phyloP scores from a whole-genome alignment of 2,329 filamentous ascomycete species.

The Zarea fungicola region DNA sequence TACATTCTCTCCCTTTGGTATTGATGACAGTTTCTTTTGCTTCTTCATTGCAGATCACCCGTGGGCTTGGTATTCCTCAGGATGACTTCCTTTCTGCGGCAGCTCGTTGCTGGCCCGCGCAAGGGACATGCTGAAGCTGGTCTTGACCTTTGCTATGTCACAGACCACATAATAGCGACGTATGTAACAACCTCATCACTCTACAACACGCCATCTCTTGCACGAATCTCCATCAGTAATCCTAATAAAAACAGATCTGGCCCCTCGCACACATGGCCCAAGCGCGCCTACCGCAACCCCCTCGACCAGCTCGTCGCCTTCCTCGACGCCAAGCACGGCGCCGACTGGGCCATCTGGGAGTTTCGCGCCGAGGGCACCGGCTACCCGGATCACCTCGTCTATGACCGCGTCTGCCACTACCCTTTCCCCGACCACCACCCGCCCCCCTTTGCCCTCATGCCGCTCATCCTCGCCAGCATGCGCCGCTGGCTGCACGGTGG shows the following conservation, averaged over 20 bases:
- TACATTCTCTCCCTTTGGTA: too few species aligned
- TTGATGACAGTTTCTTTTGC: too few species aligned
- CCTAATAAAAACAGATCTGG: slow-evolving; percentile 63
- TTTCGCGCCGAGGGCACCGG: slow-evolving; percentile 95
- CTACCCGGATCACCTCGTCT: slow-evolving; percentile 86
- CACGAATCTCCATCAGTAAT: too few species aligned
- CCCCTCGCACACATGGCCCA: slow-evolving; percentile 81
- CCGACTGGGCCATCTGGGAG: slow-evolving; percentile 94
- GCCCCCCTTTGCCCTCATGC: slow-evolving; percentile 84
- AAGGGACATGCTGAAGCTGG: slow-evolving; percentile 79
- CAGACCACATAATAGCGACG: slow-evolving; percentile 66
- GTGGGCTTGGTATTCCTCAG: background rate
- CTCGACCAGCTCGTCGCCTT: slow-evolving; percentile 82
- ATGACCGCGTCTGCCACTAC: slow-evolving; percentile 80
- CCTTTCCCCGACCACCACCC: slow-evolving; percentile 98
- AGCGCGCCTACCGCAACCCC: slow-evolving; percentile 90
- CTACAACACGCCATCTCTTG: background rate
- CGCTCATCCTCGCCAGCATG: slow-evolving; percentile 88
- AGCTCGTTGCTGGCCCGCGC: slow-evolving; percentile 86
- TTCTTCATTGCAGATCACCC: too few species aligned
- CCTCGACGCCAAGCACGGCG: slow-evolving; percentile 76
- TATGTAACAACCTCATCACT: slow-evolving; percentile 28
- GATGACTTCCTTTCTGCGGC: slow-evolving; percentile 75
- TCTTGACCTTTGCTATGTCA: slow-evolving; percentile 94
- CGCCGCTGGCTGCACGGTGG: slow-evolving; percentile 70